These are phyloP conservation scores for Lentinula detonsa DNA, from an alignment of 768 basidiomycete species.

Conservation along the genomic window DNA sequence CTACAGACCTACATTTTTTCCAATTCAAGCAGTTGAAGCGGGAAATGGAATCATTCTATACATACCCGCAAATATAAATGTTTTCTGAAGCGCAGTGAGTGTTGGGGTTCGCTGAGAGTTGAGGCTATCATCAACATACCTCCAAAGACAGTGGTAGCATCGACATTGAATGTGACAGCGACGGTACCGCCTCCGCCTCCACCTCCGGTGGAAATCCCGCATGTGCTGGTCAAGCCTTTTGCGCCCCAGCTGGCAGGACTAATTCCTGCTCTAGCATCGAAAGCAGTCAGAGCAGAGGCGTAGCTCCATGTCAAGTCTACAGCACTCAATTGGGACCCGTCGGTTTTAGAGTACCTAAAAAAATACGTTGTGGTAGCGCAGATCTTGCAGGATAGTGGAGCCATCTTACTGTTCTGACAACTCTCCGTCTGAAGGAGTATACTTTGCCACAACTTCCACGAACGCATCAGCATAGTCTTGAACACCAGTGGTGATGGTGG, in stretches of 20 bases:
- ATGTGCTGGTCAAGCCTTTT: conserved; percentile 41
- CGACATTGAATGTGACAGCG: conserved; percentile 56
- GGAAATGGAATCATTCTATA: not conserved
- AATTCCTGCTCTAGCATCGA: conserved; percentile 37
- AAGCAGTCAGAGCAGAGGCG: conserved; percentile 58
- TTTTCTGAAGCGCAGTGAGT: conserved; percentile 38
- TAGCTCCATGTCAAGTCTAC: conserved; percentile 74
- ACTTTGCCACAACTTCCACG: conserved; percentile 45
- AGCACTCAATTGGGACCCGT: conserved; percentile 53
- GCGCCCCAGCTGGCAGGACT: conserved; percentile 62
- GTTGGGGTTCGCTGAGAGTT: not conserved
- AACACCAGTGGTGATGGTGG: conserved; percentile 41
- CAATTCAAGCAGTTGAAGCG: not conserved
- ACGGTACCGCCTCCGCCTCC: conserved; percentile 26
- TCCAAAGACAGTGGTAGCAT: conserved; percentile 52
- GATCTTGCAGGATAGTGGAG: not conserved
- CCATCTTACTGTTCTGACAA: not conserved
- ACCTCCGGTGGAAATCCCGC: conserved; percentile 8
- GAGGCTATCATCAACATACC: conserved; percentile 28
- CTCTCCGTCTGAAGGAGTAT: conserved; percentile 55
- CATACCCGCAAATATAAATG: conserved; percentile 54
- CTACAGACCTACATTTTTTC: conserved; percentile 25
- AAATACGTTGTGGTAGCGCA: not conserved
- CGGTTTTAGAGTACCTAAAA: conserved; percentile 42
- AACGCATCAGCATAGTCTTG: conserved; percentile 62